These are phyloP conservation scores for Paralagenidium karlingii DNA, from an alignment of 352 stramenopile genomes.

Conservation along the genomic window DNA sequence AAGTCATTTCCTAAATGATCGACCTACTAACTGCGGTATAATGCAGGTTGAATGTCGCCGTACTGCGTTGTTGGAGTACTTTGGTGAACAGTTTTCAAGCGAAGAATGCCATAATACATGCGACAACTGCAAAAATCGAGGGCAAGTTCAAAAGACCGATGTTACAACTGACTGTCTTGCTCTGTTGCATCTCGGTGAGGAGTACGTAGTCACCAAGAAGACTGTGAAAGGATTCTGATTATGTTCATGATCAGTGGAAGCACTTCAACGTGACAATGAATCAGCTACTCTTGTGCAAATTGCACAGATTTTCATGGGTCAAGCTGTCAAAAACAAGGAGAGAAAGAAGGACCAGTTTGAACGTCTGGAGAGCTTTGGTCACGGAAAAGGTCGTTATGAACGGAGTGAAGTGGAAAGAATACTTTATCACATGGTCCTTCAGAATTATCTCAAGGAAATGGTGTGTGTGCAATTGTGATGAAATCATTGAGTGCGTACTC, in stretches of 20 bases:
- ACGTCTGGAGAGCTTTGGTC: conserved; percentile 44
- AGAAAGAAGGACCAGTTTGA: conserved; percentile 50
- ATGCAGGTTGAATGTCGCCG: conserved; percentile 56
- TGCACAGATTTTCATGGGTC: conserved; percentile 57
- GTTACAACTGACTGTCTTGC: conserved; percentile 60
- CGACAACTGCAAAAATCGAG: conserved; percentile 81
- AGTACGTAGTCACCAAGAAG: not conserved
- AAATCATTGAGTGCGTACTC: not conserved
- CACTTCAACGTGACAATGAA: conserved; percentile 40
- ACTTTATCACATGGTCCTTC: conserved; percentile 81
- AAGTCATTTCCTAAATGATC: conserved; percentile 1
- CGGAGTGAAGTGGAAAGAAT: conserved; percentile 74
- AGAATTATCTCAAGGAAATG: conserved; percentile 67
- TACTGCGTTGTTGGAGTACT: conserved; percentile 77
- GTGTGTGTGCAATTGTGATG: too few species aligned
- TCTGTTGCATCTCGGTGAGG: conserved; percentile 49
- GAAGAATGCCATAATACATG: conserved; percentile 62
- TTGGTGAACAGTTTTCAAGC: conserved; percentile 78
- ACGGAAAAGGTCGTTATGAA: conserved; percentile 56
- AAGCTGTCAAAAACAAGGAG: conserved; percentile 49
- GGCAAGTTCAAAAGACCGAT: conserved; percentile 58
- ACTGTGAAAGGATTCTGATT: too few species aligned
- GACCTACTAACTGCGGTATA: not conserved
- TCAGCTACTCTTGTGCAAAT: conserved; percentile 61
- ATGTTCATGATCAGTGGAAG: conserved; percentile 25